Evolutionary conservation across 257 asterid species (phyloP).

Genomic region (Petunia secreta): DNA sequence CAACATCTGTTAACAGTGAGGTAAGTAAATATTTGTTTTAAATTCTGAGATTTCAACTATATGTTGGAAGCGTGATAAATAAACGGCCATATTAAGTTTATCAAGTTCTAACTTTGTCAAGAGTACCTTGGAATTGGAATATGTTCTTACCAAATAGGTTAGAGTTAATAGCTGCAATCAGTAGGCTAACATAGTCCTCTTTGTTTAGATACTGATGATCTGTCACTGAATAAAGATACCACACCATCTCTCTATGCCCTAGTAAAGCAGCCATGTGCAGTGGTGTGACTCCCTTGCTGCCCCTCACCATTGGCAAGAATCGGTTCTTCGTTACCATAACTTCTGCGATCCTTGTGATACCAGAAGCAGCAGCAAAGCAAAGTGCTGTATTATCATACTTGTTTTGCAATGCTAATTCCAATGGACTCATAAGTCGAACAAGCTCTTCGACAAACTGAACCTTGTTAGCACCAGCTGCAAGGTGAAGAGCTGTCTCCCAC

Average conservation of each 20-base stretch:
- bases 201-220: constrained; percentile 30
- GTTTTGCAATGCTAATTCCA: constrained; percentile 38
- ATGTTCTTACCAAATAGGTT: constrained; percentile 37
- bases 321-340: constrained; percentile 39
- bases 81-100: neutral
- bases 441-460: constrained; percentile 40
- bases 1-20: constrained; percentile 36
- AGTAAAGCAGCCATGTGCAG: constrained; percentile 49
- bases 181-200: constrained; percentile 37
- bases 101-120: neutral
- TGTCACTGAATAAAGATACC: constrained; percentile 44
- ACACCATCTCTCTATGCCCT: constrained; percentile 41
- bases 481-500: constrained; percentile 42
- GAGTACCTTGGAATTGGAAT: neutral
- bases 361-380: constrained; percentile 49
- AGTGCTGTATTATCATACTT: constrained; percentile 44
- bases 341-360: constrained; percentile 36
- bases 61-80: neutral
- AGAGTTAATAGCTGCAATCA: constrained; percentile 42
- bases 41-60: neutral
- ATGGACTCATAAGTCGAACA: constrained; percentile 38
- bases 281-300: constrained; percentile 46
- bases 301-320: constrained; percentile 38
- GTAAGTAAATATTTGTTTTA: neutral
- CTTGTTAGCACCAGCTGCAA: constrained; percentile 47